These are phyloP conservation scores for Cadophora luteo-olivacea DNA, from an alignment of 2,329 filamentous ascomycete genomes.

Conservation along the genomic window DNA sequence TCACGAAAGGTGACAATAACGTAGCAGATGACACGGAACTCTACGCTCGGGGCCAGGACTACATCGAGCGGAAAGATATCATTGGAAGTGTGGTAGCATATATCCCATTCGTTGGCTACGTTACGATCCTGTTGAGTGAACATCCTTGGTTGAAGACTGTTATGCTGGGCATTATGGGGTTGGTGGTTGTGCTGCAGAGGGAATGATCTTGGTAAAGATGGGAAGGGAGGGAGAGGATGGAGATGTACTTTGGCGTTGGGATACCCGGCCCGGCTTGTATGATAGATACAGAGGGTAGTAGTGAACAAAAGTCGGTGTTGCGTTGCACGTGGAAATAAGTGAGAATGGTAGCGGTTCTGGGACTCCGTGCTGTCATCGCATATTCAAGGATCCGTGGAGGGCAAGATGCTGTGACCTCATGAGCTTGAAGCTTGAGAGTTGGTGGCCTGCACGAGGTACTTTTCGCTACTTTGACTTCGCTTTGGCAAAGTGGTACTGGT, in stretches of 20 bases:
- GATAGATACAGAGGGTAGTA: slow-evolving; percentile 16
- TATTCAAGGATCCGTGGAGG: neutral
- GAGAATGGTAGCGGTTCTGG: neutral
- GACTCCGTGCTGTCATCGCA: neutral
- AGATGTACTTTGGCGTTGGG: slow-evolving; percentile 33
- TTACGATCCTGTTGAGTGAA: slow-evolving; percentile 94
- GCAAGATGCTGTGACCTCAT: neutral
- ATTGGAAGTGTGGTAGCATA: slow-evolving; percentile 93
- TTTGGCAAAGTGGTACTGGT: too few species aligned
- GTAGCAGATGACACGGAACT: slow-evolving; percentile 89
- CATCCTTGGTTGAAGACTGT: slow-evolving; percentile 97
- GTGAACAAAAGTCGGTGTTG: slow-evolving; percentile 20
- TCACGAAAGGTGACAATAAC: slow-evolving; percentile 99
- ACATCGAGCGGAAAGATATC: slow-evolving; percentile 85
- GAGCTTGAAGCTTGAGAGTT: neutral
- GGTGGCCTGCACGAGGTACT: too few species aligned
- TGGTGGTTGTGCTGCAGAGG: slow-evolving; percentile 89
- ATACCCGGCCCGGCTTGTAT: slow-evolving; percentile 34
- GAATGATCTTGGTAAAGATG: slow-evolving; percentile 59
- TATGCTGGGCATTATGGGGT: slow-evolving; percentile 92
- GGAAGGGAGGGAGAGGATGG: neutral
- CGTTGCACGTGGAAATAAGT: neutral
- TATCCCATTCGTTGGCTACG: slow-evolving; percentile 94
- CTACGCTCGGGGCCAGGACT: slow-evolving; percentile 87
- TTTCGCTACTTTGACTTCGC: too few species aligned